Base-by-base conservation (phyloP, 192 early-diverging fungal genomes). In the Umbelopsis isabellina region DNA sequence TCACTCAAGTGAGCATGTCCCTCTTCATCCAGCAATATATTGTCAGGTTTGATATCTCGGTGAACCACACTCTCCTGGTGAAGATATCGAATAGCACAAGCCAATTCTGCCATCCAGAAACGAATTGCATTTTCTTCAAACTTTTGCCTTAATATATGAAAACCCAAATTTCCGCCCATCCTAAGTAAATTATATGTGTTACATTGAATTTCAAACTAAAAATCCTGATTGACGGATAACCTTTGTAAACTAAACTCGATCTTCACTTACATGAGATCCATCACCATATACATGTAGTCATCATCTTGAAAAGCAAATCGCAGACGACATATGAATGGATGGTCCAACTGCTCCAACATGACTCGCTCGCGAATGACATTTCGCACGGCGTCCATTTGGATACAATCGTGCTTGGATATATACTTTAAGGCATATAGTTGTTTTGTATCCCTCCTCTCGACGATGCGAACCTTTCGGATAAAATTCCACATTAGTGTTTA, bases 1-100 rank as follows among this genome's bases (percentile, higher is more conserved):
- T 98, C 97, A 33, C 94, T 95, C 76, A 98, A 75, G 67, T 93
- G 92, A 15, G 90, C 93, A 77, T 98, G 95, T 13, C 97, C 97
- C 21, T 79, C 74, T 46, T 86, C 83, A 75, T 91, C 90, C 68
- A 93, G 64, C 50, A 93, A 80, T 10, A 93, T 85, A 75, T 98
- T 97, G 72, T 97, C 93, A 0, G 97, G 97, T 80, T 97, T 98
- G 65, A 98, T 85, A 77, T 98, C 97, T 67, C 87, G 78, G 79
- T 98, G 97, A 15, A 97, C 90, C 20, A 97, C 93, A 15, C 80
- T 80, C 55, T 90, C 86, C 35, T 80, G 82, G 73, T 98, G 97
- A 37, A 98, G 82, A 76, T 97, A 93, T 58, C 83, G 76, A 21
- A 97, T 71, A 6, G 91, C 95, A 61, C 84, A 94, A 46, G 90